Evolutionary conservation across 768 basidiomycete genomes (phyloP).

Genomic region (Chalciporus sphaerocephalus): DNA sequence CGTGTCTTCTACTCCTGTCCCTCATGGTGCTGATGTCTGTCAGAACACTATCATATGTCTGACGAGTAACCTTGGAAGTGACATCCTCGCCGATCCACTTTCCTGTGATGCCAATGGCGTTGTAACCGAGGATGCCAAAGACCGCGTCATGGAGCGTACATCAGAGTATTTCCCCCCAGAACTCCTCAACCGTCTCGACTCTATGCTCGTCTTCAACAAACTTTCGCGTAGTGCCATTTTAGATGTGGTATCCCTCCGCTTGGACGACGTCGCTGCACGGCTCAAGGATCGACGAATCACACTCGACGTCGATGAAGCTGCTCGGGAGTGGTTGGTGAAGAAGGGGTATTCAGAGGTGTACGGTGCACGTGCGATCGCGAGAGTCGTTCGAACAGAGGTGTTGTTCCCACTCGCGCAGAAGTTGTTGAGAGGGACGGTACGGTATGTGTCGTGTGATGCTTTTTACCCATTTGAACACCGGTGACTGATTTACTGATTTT

Average conservation of each 20-base stretch:
- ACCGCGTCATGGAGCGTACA: slow-evolving; percentile 70
- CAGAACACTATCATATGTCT: slow-evolving; percentile 90
- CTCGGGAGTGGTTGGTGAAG: slow-evolving; percentile 64
- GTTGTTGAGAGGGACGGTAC: slow-evolving; percentile 72
- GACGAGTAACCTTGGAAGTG: slow-evolving; percentile 82
- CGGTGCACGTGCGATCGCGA: slow-evolving; percentile 82
- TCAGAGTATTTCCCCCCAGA: slow-evolving; percentile 86
- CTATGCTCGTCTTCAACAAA: slow-evolving; percentile 88
- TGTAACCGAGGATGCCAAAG: slow-evolving; percentile 56
- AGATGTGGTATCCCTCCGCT: slow-evolving; percentile 72
- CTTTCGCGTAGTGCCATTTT: slow-evolving; percentile 69
- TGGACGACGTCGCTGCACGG: slow-evolving; percentile 67
- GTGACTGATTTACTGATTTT: neutral
- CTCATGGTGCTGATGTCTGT: too few relatives aligned
- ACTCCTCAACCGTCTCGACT: slow-evolving; percentile 83
- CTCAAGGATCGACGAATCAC: slow-evolving; percentile 62
- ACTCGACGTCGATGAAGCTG: slow-evolving; percentile 61
- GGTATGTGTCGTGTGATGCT: too few relatives aligned
- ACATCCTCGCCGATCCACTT: slow-evolving; percentile 66
- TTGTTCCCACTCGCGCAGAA: slow-evolving; percentile 80
- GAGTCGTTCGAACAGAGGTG: slow-evolving; percentile 80
- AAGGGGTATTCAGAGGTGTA: slow-evolving; percentile 82
- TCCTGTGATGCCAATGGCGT: slow-evolving; percentile 61
- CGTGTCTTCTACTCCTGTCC: too few relatives aligned
- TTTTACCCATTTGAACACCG: neutral